Evolutionary conservation across 2,329 filamentous ascomycete genomes (phyloP), one percentile per base, ranked within the genome.

Genomic region (Fusarium pseudograminearum): DNA sequence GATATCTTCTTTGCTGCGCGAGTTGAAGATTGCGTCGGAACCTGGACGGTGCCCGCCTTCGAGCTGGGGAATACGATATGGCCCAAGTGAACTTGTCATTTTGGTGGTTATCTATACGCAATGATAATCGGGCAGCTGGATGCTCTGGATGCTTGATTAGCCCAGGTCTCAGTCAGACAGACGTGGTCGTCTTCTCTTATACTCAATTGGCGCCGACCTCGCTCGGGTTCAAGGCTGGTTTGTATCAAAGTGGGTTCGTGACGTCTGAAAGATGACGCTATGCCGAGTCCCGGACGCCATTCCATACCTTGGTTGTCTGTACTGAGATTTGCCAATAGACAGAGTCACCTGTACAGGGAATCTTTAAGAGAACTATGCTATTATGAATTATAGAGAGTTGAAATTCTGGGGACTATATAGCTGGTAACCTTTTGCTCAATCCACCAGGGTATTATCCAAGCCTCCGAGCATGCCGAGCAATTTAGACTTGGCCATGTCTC

Each of bases 11-110:
- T 65, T 36, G 15, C 61, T 65, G 14, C 9, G 62, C 8, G 62
- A 65, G 36, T 65, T 65, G 31, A 65, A 65, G 46, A 65, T 50
- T 15, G 61, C 61, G 4, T 65, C 61, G 0, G 54, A 48, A 6
- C 61, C 62, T 12, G 46, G 41, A 7, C 61, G 61, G 16, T 61
- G 22, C 1, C 47, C 61, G 5, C 54, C 61, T 9, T 65, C 54
- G 3, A 65, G 61, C 11, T 65, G 61, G 4, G 62, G n/a, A 2
- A 65, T 54, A 4, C 42, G 47, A 11, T 61, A 65, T 22, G 47
- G 4, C 1, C 50, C 8, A 5, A 65, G 31, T 0, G 36, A 24
- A 20, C 6, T 12, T 5, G 36, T 11, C 61, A 65, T 65, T 2
- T 7, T 62, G 28, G 18, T 7, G 3, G 22, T 2, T 11, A 10